Conservation (phyloP, 2,329 filamentous ascomycete genomes). For the Fusarium sp. region DNA sequence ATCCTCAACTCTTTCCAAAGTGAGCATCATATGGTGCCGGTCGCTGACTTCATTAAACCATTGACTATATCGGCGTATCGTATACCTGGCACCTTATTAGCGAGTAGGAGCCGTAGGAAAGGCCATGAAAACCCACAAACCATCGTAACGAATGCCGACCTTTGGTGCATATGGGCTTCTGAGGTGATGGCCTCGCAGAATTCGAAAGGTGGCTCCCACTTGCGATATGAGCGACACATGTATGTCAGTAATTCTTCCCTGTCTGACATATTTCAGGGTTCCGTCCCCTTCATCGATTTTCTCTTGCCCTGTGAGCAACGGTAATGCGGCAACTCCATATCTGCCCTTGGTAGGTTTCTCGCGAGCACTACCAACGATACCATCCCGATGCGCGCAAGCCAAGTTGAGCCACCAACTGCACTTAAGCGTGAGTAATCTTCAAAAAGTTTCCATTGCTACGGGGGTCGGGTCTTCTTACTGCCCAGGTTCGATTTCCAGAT, state of each 20-base stretch:
- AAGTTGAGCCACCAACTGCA: conserved; percentile 68
- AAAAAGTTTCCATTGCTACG: neutral
- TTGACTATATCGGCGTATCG: conserved; percentile 57
- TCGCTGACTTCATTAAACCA: conserved; percentile 44
- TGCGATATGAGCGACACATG: conserved; percentile 58
- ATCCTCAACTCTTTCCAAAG: conserved; percentile 54
- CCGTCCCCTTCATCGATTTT: conserved; percentile 46
- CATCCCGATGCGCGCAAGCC: conserved; percentile 64
- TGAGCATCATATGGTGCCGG: conserved; percentile 56
- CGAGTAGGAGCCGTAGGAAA: neutral
- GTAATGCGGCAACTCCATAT: conserved; percentile 58
- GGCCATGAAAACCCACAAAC: conserved; percentile 54
- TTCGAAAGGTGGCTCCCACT: conserved; percentile 59
- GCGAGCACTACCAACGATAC: conserved; percentile 57
- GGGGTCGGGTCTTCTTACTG: conserved; percentile 54
- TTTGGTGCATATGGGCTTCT: conserved; percentile 61
- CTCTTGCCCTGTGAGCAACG: conserved; percentile 62
- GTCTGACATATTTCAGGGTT: conserved; percentile 55
- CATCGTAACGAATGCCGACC: conserved; percentile 66
- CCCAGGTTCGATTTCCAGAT: conserved; percentile 56
- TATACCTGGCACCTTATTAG: conserved; percentile 53
- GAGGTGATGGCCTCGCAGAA: conserved; percentile 62
- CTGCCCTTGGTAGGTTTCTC: conserved; percentile 58
- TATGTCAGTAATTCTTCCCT: conserved; percentile 57
- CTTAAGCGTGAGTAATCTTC: conserved; percentile 28